Evolutionary conservation across 257 asterid species (phyloP).

Genomic region (Salvia miltiorrhiza): DNA sequence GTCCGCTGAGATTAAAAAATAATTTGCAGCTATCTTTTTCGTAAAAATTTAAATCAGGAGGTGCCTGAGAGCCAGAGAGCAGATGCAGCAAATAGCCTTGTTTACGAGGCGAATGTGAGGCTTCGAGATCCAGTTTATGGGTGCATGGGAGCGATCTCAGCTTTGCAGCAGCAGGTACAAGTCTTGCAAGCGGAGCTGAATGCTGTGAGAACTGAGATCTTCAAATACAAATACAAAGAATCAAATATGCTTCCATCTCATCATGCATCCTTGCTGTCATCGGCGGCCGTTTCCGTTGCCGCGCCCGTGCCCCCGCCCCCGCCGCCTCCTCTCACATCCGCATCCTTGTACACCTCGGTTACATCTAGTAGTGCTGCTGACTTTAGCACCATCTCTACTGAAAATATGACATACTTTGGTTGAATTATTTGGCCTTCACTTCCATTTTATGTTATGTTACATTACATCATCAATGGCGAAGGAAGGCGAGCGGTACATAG

Average conservation of each 20-base stretch:
- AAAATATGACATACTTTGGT: constrained; percentile 59
- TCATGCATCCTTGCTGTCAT: constrained; percentile 39
- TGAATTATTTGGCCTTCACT: constrained; percentile 32
- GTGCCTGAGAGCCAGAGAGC: constrained; percentile 78
- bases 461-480: not conserved
- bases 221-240: constrained; percentile 53
- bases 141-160: constrained; percentile 81
- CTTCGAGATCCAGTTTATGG: constrained; percentile 84
- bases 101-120: constrained; percentile 80
- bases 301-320: constrained; percentile 29
- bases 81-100: constrained; percentile 78
- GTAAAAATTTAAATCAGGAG: constrained; percentile 36
- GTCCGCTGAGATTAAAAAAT: no score
- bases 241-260: constrained; percentile 29
- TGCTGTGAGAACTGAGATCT: constrained; percentile 53
- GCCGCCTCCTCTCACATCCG: constrained; percentile 23
- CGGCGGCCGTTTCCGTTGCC: constrained; percentile 42
- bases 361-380: constrained; percentile 38
- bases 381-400: constrained; percentile 46
- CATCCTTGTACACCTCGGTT: constrained; percentile 42
- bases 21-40: no score
- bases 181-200: constrained; percentile 52
- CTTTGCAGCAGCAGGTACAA: constrained; percentile 67
- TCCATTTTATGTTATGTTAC: constrained; percentile 12
- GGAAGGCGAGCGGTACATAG: constrained; percentile 22